Percentiles rank a stretch among this genome's conserved stretches.
Conservation (phyloP, 2,329 filamentous ascomycete species). For the Chrysoporthe cubensis region DNA sequence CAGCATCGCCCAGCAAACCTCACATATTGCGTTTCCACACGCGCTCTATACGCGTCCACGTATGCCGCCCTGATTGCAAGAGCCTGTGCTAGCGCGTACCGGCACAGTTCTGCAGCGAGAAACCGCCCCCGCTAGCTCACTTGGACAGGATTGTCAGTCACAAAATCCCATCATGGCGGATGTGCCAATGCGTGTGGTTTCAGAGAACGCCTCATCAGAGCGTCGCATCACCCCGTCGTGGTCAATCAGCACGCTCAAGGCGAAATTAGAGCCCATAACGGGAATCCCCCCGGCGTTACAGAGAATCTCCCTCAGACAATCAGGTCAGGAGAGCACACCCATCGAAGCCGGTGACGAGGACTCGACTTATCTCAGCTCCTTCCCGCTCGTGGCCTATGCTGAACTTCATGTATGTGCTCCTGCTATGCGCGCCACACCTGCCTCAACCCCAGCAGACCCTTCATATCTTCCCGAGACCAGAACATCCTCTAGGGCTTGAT, state of each 20-base stretch:
- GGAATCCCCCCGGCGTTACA: conserved; percentile 85
- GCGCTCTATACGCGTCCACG: no score
- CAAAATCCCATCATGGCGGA: conserved; percentile 61
- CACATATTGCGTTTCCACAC: not conserved
- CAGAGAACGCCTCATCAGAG: conserved; percentile 80
- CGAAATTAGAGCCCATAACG: conserved; percentile 89
- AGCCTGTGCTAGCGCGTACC: no score
- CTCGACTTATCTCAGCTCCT: conserved; percentile 63
- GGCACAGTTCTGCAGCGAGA: no score
- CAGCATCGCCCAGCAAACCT: not conserved
- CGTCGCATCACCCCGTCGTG: conserved; percentile 91
- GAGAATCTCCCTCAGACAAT: conserved; percentile 71
- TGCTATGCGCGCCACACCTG: conserved; percentile 3
- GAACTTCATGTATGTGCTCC: conserved; percentile 74
- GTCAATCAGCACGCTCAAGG: conserved; percentile 82
- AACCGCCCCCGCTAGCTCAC: no score
- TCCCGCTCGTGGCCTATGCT: conserved; percentile 73
- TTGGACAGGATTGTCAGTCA: not conserved
- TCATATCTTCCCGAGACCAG: not conserved
- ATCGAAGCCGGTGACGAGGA: conserved; percentile 77
- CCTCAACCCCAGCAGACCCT: not conserved
- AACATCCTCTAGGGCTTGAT: not conserved
- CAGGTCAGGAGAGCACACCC: conserved; percentile 62
- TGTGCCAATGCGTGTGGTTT: conserved; percentile 74
- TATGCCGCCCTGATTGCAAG: no score